Evolutionary conservation across 2,329 filamentous ascomycete species (phyloP).

Genomic region (Dothistroma pini): DNA sequence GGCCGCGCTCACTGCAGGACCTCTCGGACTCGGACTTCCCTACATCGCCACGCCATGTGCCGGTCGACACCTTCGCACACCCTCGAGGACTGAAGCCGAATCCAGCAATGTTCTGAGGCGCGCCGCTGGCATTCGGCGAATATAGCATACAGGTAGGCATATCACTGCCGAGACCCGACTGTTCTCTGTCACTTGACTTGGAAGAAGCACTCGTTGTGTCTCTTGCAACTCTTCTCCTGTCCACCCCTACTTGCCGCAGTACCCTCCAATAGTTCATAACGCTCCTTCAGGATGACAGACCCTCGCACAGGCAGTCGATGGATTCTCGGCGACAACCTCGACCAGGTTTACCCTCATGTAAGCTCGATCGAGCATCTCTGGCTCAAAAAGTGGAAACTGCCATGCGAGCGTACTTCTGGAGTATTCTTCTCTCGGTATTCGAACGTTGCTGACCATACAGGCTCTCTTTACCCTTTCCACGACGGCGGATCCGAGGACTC

Average conservation of each 20-base stretch:
- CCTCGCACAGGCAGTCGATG: conserved; percentile 34
- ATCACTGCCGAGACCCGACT: too few species aligned
- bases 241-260: background rate
- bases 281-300: conserved; percentile 15
- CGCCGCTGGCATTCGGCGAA: too few species aligned
- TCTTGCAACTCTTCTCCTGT: background rate
- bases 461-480: conserved; percentile 32
- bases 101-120: background rate
- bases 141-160: too few species aligned
- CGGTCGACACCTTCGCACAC: background rate
- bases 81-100: background rate
- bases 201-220: too few species aligned
- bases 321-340: conserved; percentile 47
- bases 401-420: conserved; percentile 22
- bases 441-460: background rate
- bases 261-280: background rate
- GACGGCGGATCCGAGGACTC: conserved; percentile 37
- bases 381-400: conserved; percentile 38
- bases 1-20: background rate
- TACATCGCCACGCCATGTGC: background rate
- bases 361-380: conserved; percentile 55
- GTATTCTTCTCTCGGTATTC: background rate
- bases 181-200: too few species aligned
- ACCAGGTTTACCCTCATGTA: conserved; percentile 54
- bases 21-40: background rate